These are phyloP conservation scores for Corylus heterophylla DNA, from an alignment of 306 rosid species.

Conservation along the genomic window DNA sequence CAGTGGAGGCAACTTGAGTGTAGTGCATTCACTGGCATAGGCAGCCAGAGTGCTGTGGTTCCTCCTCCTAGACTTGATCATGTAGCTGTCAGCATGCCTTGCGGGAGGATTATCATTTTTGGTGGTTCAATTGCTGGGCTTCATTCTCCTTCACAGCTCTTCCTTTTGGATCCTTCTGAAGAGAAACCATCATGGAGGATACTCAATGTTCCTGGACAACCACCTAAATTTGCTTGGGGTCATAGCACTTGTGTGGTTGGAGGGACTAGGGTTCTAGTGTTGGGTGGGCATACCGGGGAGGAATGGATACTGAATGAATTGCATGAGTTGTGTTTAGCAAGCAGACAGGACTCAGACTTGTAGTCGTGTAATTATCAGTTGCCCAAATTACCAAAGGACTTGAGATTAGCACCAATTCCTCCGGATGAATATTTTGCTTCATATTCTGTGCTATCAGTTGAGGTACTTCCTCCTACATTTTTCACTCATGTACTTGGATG, in stretches of 20 bases:
- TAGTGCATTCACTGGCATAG: constrained; percentile 65
- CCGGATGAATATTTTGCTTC: constrained; percentile 30
- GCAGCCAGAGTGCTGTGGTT: constrained; percentile 77
- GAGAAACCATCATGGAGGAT: constrained; percentile 98
- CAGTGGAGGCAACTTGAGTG: constrained; percentile 88
- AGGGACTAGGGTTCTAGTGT: constrained; percentile 88
- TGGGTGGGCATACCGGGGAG: constrained; percentile 96
- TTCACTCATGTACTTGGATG: not conserved
- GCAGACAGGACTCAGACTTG: constrained; percentile 70
- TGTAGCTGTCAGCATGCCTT: constrained; percentile 99
- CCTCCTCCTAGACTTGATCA: constrained; percentile 97
- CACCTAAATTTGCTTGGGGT: constrained; percentile 98
- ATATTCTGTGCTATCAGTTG: not conserved
- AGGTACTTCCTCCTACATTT: not conserved
- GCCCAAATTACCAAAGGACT: constrained; percentile 3
- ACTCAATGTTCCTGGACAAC: constrained; percentile 90
- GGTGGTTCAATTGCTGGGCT: constrained; percentile 96
- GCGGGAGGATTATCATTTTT: constrained; percentile 88
- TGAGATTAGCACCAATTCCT: constrained; percentile 1
- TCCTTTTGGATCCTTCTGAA: constrained; percentile 92
- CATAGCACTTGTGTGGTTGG: constrained; percentile 97
- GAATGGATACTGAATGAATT: constrained; percentile 97
- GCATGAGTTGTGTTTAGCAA: constrained; percentile 93
- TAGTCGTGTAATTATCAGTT: constrained; percentile 31
- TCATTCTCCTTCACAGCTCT: constrained; percentile 96